phyloP scores from a whole-genome alignment of 148 eudicot genomes.

The Rhododendron kiyosumense region DNA sequence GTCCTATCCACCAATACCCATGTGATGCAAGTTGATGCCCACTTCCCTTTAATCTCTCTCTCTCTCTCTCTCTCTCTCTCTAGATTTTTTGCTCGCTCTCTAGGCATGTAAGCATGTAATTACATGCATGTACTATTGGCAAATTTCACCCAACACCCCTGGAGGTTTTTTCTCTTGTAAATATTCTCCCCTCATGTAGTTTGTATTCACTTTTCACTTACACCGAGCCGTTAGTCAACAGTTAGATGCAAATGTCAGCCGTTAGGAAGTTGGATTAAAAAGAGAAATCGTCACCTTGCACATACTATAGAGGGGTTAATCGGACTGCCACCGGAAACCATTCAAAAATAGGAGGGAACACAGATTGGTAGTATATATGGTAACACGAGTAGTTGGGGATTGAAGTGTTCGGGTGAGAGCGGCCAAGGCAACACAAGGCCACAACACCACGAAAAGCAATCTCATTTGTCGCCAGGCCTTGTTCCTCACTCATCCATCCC shows the following conservation, averaged over 20 bases:
- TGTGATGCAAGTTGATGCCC: constrained; percentile 10
- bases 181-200: neutral
- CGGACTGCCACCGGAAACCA: no score
- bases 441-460: no score
- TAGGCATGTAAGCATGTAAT: neutral
- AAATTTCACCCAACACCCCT: neutral
- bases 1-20: constrained; percentile 21
- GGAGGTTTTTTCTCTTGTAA: neutral
- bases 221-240: neutral
- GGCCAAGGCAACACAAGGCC: no score
- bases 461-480: no score
- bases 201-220: neutral
- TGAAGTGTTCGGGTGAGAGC: no score
- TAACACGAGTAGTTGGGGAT: no score
- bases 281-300: no score
- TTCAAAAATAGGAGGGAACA: no score
- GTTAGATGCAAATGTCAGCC: neutral
- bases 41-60: neutral
- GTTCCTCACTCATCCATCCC: no score
- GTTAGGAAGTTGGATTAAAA: no score
- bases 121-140: neutral
- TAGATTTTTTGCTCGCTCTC: neutral
- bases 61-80: neutral
- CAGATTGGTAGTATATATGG: no score
- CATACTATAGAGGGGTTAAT: no score